Conservation (phyloP, 352 stramenopile species). For the Phytophthora fragariae region DNA sequence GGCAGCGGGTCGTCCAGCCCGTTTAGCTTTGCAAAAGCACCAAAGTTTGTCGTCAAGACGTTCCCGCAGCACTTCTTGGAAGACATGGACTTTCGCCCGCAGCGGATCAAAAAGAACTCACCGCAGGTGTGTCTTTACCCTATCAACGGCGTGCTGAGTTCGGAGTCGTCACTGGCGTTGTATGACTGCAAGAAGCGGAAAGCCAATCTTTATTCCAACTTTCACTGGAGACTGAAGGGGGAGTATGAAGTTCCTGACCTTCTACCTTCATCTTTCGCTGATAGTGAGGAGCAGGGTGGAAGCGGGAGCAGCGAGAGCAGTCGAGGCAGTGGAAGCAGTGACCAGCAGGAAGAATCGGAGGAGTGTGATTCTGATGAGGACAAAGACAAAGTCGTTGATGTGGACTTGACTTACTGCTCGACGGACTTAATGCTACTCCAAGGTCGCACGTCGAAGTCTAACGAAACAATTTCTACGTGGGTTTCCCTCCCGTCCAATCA, state of each 20-base stretch:
- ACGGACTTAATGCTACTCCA: constrained; percentile 87
- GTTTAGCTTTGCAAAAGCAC: constrained; percentile 30
- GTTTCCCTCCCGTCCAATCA: constrained; percentile 82
- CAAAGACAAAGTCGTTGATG: constrained; percentile 47
- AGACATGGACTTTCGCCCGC: constrained; percentile 84
- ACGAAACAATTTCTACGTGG: constrained; percentile 73
- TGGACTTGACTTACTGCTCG: constrained; percentile 83
- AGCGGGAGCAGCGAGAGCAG: constrained; percentile 12
- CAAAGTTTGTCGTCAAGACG: constrained; percentile 77
- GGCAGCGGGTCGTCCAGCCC: constrained; percentile 22
- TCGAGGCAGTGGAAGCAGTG: constrained; percentile 12
- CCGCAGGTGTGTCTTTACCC: constrained; percentile 70
- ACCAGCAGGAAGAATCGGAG: constrained; percentile 12
- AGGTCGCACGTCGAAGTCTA: constrained; percentile 43
- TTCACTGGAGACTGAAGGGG: constrained; percentile 77
- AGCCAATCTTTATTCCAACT: constrained; percentile 79
- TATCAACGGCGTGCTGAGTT: constrained; percentile 77
- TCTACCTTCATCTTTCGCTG: constrained; percentile 26
- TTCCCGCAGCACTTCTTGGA: constrained; percentile 89
- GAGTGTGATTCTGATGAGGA: constrained; percentile 12
- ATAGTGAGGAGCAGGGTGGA: constrained; percentile 11
- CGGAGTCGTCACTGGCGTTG: constrained; percentile 75
- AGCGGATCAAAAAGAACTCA: constrained; percentile 84
- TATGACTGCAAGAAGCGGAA: constrained; percentile 66
- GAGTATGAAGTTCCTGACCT: constrained; percentile 74